Base-by-base conservation (phyloP, 495 filamentous ascomycete species). In the Achaetomiella virescens region DNA sequence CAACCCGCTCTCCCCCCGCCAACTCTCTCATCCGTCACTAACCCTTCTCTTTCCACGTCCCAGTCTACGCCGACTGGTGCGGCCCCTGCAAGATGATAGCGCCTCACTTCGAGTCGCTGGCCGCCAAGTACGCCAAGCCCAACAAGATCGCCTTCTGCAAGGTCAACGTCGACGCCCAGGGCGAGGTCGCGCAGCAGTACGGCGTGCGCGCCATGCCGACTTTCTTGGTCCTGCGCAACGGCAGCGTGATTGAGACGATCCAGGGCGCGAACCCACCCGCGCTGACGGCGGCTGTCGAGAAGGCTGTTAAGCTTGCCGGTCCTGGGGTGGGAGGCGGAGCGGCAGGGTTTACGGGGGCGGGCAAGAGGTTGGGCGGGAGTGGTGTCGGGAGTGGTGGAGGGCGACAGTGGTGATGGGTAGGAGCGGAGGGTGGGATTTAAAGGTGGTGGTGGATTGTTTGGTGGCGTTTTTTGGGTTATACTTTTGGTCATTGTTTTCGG, bases 191-290 rank as follows among this genome's bases (percentile, higher is more conserved):
- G 11, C 61, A 72, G 41, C 63, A 70, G 57, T 83, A 84, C 61
- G 65, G 71, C 50, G 76, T 86, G 37, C 64, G 69, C 60, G 85
- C 84, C 24, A 84, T 90, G 81, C 91, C 91, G 1, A 96, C 91
- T 45, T 95, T 97, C 75, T 78, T 95, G 55, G 79, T 96, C 59
- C 86, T 97, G 75, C 86, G 91, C 70, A 81, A 82, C 61, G 84
- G 87, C 56, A 75, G 79, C 54, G 81, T 87, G 48, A 80, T 82
- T 54, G 77, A 87, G 42, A 89, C 84, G 27, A 82, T 97, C 54
- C 77, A 78, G 55, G 93, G 93, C 66, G 91, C 91, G 29, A 83
- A 96, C 72, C 79, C 82, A 1, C 73, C 79, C 15, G 82, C 84
- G 55, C 80, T 98, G 18, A 86, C 82, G 58, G 76, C 83, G 48